Evolutionary conservation across 352 stramenopile species (phyloP).

Genomic region (Globisporangium carolinianum): DNA sequence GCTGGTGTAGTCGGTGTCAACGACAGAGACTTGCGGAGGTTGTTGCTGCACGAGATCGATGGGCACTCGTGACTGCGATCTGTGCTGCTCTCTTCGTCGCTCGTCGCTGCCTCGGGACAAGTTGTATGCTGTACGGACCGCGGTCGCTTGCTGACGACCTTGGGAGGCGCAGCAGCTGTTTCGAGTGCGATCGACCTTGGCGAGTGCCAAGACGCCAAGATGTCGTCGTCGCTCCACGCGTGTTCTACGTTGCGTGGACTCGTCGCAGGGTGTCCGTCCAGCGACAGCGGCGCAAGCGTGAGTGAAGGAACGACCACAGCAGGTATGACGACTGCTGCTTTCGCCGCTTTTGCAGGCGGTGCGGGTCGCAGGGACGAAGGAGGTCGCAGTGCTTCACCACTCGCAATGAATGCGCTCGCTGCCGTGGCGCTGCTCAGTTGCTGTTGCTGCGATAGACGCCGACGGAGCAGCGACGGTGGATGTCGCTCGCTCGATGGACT

Average conservation of each 20-base stretch:
- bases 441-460: constrained; percentile 14
- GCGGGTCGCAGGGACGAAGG: background rate
- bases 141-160: background rate
- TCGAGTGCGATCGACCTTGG: background rate
- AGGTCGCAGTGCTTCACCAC: too few relatives aligned
- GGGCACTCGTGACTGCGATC: background rate
- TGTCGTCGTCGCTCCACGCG: constrained; percentile 3
- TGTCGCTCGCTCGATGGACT: constrained; percentile 1
- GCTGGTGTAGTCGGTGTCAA: background rate
- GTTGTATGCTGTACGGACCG: background rate
- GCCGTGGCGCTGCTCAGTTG: background rate
- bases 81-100: background rate
- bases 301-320: background rate
- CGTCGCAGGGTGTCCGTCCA: background rate
- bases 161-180: too few relatives aligned
- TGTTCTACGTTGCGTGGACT: background rate
- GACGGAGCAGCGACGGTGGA: constrained; percentile 16
- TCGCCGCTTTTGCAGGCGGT: background rate
- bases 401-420: background rate
- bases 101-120: constrained; percentile 1
- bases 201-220: constrained; percentile 11
- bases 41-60: background rate
- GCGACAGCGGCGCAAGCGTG: constrained; percentile 1
- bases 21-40: background rate
- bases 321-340: background rate